phyloP scores from a whole-genome alignment of 177 flowering plant species.

The Vitis hybrid region DNA sequence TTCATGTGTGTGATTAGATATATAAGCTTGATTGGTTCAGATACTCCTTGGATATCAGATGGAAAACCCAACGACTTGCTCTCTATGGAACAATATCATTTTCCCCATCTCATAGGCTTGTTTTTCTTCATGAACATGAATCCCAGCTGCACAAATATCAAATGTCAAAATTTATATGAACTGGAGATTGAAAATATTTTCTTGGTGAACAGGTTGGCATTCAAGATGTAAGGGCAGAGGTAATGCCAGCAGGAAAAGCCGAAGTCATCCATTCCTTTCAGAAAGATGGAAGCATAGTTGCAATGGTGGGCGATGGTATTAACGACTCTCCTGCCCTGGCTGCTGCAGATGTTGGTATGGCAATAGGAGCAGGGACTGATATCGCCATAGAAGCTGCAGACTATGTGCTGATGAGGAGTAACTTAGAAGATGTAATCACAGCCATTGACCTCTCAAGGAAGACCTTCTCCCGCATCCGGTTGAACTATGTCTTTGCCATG shows the following conservation, averaged over 20 bases:
- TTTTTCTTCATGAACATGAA: background rate
- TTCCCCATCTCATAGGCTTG: background rate
- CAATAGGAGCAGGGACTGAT: conserved; percentile 99
- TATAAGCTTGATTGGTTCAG: no score
- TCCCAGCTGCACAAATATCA: background rate
- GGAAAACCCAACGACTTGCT: background rate
- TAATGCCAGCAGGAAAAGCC: conserved; percentile 95
- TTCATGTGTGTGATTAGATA: no score
- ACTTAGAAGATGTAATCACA: conserved; percentile 89
- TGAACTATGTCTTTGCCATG: conserved; percentile 92
- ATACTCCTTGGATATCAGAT: no score
- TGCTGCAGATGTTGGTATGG: conserved; percentile 98
- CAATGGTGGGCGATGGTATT: conserved; percentile 99
- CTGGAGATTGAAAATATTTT: background rate
- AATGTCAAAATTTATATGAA: background rate
- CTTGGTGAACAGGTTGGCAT: conserved; percentile 71
- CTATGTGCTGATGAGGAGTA: conserved; percentile 89
- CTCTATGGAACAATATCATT: background rate
- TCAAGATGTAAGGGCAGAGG: conserved; percentile 83
- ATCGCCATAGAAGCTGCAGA: conserved; percentile 99
- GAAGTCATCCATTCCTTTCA: conserved; percentile 84
- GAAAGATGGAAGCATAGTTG: conserved; percentile 74
- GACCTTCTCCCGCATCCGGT: conserved; percentile 73
- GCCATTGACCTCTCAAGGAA: conserved; percentile 94
- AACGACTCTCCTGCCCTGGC: conserved; percentile 99